These are phyloP conservation scores for Retiboletus flavoniger DNA, from an alignment of 1,284 basidiomycete species.

Conservation along the genomic window DNA sequence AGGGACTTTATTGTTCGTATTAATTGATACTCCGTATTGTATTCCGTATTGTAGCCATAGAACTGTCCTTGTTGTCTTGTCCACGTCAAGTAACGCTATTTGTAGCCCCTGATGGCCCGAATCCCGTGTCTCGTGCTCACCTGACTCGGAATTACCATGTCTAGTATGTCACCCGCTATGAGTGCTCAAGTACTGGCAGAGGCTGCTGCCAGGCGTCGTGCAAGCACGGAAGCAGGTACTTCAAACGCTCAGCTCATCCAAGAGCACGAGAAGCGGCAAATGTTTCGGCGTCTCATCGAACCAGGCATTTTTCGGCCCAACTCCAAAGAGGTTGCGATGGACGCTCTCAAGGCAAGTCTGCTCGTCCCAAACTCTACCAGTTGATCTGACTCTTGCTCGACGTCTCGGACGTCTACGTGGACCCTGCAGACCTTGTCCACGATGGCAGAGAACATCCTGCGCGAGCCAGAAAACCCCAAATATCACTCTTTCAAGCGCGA, in stretches of 20 bases:
- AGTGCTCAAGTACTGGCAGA: conserved; percentile 39
- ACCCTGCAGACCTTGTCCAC: conserved; percentile 56
- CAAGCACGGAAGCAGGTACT: conserved; percentile 26
- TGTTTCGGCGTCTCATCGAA: conserved; percentile 70
- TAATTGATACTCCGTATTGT: not conserved
- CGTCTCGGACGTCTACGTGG: too few relatives aligned
- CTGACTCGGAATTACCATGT: conserved; percentile 15
- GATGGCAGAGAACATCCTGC: conserved; percentile 70
- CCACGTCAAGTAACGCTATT: not conserved
- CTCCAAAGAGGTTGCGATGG: conserved; percentile 54
- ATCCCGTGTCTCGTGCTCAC: too few relatives aligned
- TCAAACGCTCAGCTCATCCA: conserved; percentile 46
- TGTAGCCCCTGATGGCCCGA: conserved; percentile 22
- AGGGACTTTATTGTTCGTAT: not conserved
- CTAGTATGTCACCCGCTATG: conserved; percentile 5
- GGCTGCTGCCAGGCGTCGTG: conserved; percentile 46
- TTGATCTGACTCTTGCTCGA: not conserved
- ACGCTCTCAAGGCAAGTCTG: conserved; percentile 58
- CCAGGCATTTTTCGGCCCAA: conserved; percentile 76
- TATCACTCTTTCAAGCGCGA: conserved; percentile 73
- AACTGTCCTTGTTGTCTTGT: not conserved
- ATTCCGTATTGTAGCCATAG: conserved; percentile 14
- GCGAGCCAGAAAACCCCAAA: conserved; percentile 67
- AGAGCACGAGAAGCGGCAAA: conserved; percentile 64
- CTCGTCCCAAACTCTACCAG: not conserved